A percentile compares a stretch with the other conserved stretches of the same genome.
phyloP scores from a whole-genome alignment of 1,284 basidiomycete genomes.

The Ceratobasidium sp. region DNA sequence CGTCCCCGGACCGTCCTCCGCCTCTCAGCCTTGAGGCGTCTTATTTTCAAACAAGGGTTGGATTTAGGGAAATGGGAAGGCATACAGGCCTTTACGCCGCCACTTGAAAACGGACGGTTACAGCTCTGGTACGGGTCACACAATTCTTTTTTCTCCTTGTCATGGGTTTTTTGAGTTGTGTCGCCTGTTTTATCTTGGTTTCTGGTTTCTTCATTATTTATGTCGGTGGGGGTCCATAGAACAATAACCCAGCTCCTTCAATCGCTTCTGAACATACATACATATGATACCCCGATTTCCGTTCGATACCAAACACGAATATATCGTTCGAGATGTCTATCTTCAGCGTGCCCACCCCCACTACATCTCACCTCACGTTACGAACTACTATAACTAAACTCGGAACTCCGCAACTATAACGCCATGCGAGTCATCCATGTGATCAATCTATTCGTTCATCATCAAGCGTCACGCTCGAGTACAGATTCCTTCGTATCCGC shows the following conservation, averaged over 20 bases:
- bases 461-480: background rate
- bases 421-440: too few relatives aligned
- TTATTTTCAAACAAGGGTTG: background rate
- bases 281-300: conserved; percentile 27
- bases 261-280: background rate
- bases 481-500: conserved; percentile 19
- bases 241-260: too few relatives aligned
- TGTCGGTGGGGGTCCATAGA: too few relatives aligned
- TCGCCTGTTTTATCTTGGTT: background rate
- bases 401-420: too few relatives aligned
- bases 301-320: conserved; percentile 42
- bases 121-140: background rate
- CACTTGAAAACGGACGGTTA: background rate
- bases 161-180: background rate
- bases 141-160: background rate
- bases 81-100: background rate
- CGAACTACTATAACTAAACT: background rate
- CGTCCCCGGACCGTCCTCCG: conserved; percentile 5
- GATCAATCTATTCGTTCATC: too few relatives aligned
- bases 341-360: background rate
- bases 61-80: background rate
- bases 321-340: conserved; percentile 24
- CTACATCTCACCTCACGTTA: background rate
- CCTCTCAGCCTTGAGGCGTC: background rate
- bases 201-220: too few relatives aligned